These are phyloP conservation scores for Colletotrichum karsti DNA, from an alignment of 2,329 filamentous ascomycete genomes.

Conservation along the genomic window DNA sequence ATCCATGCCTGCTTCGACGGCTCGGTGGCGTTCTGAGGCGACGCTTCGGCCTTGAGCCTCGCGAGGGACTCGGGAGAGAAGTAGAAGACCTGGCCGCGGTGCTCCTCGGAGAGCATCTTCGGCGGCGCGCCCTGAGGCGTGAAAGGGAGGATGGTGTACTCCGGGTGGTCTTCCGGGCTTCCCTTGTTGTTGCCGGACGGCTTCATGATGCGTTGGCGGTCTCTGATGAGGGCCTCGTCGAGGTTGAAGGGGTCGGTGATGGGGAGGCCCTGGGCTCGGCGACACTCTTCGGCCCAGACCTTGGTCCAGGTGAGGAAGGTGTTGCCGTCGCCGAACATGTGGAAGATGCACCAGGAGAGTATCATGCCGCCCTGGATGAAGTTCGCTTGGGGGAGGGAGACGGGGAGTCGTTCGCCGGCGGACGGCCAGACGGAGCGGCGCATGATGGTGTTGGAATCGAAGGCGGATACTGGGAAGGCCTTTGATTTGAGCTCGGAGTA, in stretches of 20 bases:
- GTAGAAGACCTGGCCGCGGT: slow-evolving; percentile 9
- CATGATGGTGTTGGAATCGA: not conserved
- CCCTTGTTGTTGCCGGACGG: not conserved
- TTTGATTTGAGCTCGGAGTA: slow-evolving; percentile 13
- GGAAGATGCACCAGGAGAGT: slow-evolving; percentile 6
- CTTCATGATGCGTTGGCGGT: slow-evolving; percentile 5
- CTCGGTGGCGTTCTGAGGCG: not conserved
- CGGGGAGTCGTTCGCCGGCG: not conserved
- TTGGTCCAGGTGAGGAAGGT: slow-evolving; percentile 13
- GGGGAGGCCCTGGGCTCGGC: not conserved
- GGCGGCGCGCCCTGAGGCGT: slow-evolving; percentile 2
- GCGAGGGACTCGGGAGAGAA: slow-evolving; percentile 11
- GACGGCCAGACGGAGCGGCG: not conserved
- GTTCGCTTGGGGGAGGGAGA: slow-evolving; percentile 5
- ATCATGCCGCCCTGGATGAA: slow-evolving; percentile 19
- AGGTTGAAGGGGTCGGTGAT: not conserved
- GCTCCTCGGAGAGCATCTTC: not conserved
- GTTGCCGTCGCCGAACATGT: slow-evolving; percentile 1
- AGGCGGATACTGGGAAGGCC: slow-evolving; percentile 4
- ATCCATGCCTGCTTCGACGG: slow-evolving; percentile 6
- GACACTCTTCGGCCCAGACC: slow-evolving; percentile 15
- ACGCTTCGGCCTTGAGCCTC: slow-evolving; percentile 10
- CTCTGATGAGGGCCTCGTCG: not conserved
- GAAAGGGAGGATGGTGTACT: slow-evolving; percentile 16
- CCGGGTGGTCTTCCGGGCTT: slow-evolving; percentile 1